Evolutionary conservation across 2,329 filamentous ascomycete genomes (phyloP), one percentile per base, ranked within the genome.

Genomic region (Colletotrichum noveboracense): DNA sequence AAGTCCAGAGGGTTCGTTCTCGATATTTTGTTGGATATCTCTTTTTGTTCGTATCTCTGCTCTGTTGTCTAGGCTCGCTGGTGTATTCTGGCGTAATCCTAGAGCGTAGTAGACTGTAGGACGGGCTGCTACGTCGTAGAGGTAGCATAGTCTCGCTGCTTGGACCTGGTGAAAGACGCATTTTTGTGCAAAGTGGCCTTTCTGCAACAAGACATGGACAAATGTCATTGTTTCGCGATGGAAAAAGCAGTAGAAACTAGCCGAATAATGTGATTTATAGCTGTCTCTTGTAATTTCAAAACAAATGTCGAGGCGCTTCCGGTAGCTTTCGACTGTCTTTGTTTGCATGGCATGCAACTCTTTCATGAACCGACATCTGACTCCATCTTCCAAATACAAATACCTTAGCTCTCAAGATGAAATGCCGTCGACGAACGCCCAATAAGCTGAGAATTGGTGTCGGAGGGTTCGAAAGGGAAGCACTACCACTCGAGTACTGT

Each of bases 341-440:
- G 36, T 8, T 1, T 10, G 16, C 16, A 10, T 43, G 5, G 0
- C 2, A 18, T 18, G 8, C 18, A 10, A 48, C 3, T 1, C 4
- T 4, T n/a, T 18, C 38, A 48, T 48, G 3, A 4, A 48, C 3
- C 9, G 18, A 48, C 38, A 48, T 30, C 2, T n/a, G 18, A n/a
- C 3, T 12, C 4, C 18, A 12, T 48, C 18, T n/a, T 48, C 6
- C 9, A 9, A 48, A 0, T 48, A 48, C 9, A 43, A 43, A 43
- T 48, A 48, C 4, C 38, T 4, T 12, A 1, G 38, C 38, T 48
- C 38, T 2, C 38, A 7, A 48, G 38, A 48, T 2, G 18, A 1
- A 1, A 2, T 48, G 3, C 18, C 1, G 0, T n/a, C 1, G 18
- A 0, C 18, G 12, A 43, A 4, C 38, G 38, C 9, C 38, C 9